Conservation (phyloP, 306 rosid genomes). For the Hippophae gyantsensis region DNA sequence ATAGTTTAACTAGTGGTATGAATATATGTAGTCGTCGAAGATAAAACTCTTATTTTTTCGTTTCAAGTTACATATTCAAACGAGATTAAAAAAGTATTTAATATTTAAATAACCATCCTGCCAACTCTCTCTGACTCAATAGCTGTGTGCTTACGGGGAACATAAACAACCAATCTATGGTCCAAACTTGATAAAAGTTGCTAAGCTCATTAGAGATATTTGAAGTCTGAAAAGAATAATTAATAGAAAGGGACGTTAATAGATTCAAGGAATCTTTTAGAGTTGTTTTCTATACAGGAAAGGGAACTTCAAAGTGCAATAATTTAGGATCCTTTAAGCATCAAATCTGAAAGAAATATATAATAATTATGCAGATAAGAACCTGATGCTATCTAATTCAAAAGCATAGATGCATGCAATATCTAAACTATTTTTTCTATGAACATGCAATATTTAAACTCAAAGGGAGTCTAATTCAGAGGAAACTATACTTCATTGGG, state of each 20-base stretch:
- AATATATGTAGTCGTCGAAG: too few species aligned
- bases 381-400: constrained; percentile 31
- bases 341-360: constrained; percentile 29
- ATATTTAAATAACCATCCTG: not conserved
- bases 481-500: not conserved
- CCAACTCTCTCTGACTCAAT: not conserved
- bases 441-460: constrained; percentile 20
- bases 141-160: constrained; percentile 28
- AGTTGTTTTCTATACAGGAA: too few species aligned
- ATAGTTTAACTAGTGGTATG: too few species aligned
- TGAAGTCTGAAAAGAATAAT: constrained; percentile 7
- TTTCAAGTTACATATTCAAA: too few species aligned
- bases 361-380: constrained; percentile 34
- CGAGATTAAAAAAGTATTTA: too few species aligned
- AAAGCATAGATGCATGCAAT: constrained; percentile 27
- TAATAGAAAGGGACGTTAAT: not conserved
- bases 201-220: constrained; percentile 13
- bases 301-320: constrained; percentile 9
- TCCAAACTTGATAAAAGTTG: constrained; percentile 22
- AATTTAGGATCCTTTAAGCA: constrained; percentile 34
- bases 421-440: constrained; percentile 2
- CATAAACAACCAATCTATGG: constrained; percentile 22
- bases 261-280: constrained; percentile 31
- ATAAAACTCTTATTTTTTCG: too few species aligned
- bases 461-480: constrained; percentile 26